These are phyloP conservation scores for Pseudogymnoascus sp. DNA, from an alignment of 2,329 filamentous ascomycete genomes.

Conservation along the genomic window DNA sequence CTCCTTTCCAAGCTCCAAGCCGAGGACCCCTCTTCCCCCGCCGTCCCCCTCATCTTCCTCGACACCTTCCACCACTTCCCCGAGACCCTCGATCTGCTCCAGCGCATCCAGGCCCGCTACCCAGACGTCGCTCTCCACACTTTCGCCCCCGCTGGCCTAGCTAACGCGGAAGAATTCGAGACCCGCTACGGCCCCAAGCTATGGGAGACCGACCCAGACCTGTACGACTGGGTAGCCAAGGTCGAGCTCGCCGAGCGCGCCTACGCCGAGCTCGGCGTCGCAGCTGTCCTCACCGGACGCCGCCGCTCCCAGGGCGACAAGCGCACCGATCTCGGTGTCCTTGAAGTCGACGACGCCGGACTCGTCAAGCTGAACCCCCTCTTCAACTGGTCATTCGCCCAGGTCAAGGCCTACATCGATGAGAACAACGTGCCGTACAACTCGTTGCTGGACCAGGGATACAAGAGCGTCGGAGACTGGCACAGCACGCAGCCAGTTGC, in stretches of 20 bases:
- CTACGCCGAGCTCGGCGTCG: slow-evolving; percentile 78
- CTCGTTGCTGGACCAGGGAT: slow-evolving; percentile 79
- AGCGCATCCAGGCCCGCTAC: slow-evolving; percentile 68
- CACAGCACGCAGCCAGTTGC: slow-evolving; percentile 88
- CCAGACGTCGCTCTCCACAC: slow-evolving; percentile 74
- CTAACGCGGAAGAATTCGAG: slow-evolving; percentile 70
- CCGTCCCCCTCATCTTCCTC: slow-evolving; percentile 67
- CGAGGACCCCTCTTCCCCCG: slow-evolving; percentile 50
- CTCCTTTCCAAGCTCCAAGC: slow-evolving; percentile 70
- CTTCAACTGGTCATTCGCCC: slow-evolving; percentile 84
- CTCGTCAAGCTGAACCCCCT: slow-evolving; percentile 97
- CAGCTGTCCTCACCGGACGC: slow-evolving; percentile 85
- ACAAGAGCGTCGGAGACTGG: slow-evolving; percentile 98
- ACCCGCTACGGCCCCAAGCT: slow-evolving; percentile 70
- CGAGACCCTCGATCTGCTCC: slow-evolving; percentile 66
- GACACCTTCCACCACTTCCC: slow-evolving; percentile 77
- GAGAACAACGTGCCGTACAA: slow-evolving; percentile 91
- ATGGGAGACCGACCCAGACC: slow-evolving; percentile 77
- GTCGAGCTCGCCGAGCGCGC: slow-evolving; percentile 92
- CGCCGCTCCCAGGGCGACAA: slow-evolving; percentile 88
- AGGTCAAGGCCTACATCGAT: slow-evolving; percentile 82
- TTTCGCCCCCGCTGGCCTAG: slow-evolving; percentile 74
- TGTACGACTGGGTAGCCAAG: slow-evolving; percentile 96
- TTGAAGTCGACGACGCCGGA: slow-evolving; percentile 81
- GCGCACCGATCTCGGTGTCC: slow-evolving; percentile 79